Base-by-base conservation (phyloP, 2,329 filamentous ascomycete species). In the Botrytis hyacinthi region DNA sequence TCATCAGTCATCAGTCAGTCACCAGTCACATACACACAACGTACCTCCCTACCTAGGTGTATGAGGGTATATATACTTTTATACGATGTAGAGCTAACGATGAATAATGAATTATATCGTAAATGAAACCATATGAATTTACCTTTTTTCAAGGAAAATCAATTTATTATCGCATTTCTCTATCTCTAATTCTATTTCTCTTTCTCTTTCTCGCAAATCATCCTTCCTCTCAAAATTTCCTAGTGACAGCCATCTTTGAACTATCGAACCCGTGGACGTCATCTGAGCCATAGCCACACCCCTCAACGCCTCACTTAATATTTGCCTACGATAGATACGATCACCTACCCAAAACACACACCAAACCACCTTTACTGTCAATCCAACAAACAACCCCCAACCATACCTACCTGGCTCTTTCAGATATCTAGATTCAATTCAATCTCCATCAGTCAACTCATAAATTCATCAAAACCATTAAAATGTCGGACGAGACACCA, bases 401-500 rank as follows among this genome's bases (percentile, higher is more conserved):
- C 6, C 9, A 20, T 35, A 51, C 12, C 3, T 32, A 18, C 16
- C 32, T 26, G 44, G 35, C 62, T 40, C 42, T 62, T 37, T 62
- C 14, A 20, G 14, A 37, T 70, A 61, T 32, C n/a, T 16, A 9
- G 7, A 20, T 35, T 20, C 37, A 70, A 57, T 18, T 18, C 16
- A 42, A 57, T n/a, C 29, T 22, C 3, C 32, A 48, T 20, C 37
- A 60, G 29, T 20, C n/a, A 20, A 10, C 8, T 37, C 40, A 42
- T 22, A 6, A 20, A 62, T 48, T 40, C 32, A 66, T 46, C 40
- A n/a, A 48, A 54, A 14, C 70, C 2, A 54, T 76, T 75, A 79
- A 78, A 73, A 73, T 78, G 61, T 87, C 91, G 81, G 91, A 93
- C 82, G 88, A 88, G 80, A n/a, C 54, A 10, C 82, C 85, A 78